A percentile compares a stretch with the other conserved stretches of the same genome.
Evolutionary conservation across 371 early-diverging fungal genomes (phyloP).

Genomic region (Syncephalastrum contaminatum): DNA sequence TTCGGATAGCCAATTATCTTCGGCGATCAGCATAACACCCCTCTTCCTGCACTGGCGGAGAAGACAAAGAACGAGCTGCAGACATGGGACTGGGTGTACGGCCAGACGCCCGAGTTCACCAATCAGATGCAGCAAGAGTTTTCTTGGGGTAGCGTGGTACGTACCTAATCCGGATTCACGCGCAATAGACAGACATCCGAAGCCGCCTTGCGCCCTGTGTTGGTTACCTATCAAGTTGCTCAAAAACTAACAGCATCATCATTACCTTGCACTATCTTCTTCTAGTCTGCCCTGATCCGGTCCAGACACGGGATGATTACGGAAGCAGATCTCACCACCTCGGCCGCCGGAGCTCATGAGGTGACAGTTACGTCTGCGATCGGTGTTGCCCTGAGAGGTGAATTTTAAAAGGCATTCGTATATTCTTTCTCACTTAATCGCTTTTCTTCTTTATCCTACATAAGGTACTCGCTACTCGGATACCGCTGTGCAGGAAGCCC

Average conservation of each 20-base stretch:
- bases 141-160: constrained; percentile 65
- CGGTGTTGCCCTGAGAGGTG: constrained; percentile 40
- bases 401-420: neutral
- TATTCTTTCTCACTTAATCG: neutral
- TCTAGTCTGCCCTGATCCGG: constrained; percentile 24
- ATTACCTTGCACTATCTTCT: neutral
- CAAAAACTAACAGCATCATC: neutral
- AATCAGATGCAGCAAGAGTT: constrained; percentile 53
- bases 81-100: constrained; percentile 91
- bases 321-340: constrained; percentile 34
- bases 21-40: constrained; percentile 19
- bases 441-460: neutral
- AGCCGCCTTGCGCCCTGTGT: too few relatives aligned
- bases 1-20: constrained; percentile 35
- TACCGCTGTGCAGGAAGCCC: constrained; percentile 71
- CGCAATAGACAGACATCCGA: too few relatives aligned
- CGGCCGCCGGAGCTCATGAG: constrained; percentile 26
- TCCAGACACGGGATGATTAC: constrained; percentile 41
- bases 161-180: constrained; percentile 4
- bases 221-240: neutral
- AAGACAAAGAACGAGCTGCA: constrained; percentile 41
- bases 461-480: constrained; percentile 49
- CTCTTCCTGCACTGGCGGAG: constrained; percentile 32
- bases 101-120: constrained; percentile 92
- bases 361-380: constrained; percentile 40